Evolutionary conservation across 1,284 basidiomycete genomes (phyloP).

Genomic region (Melampsora larici-populina): DNA sequence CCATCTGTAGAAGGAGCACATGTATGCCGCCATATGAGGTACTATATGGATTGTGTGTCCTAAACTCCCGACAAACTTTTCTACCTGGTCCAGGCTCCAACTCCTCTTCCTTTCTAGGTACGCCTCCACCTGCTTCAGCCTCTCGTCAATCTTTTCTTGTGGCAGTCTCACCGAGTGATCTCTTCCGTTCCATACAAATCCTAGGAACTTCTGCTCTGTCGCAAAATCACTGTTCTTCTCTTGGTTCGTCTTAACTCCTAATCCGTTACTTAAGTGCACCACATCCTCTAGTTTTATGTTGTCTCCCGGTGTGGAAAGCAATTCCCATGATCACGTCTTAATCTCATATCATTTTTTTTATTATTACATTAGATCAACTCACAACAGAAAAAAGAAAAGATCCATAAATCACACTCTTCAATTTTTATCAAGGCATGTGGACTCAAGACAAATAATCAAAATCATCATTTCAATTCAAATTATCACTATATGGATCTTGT

Average conservation of each 20-base stretch:
- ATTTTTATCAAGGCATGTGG: too few species aligned
- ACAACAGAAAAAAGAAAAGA: too few species aligned
- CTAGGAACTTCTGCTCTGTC: too few species aligned
- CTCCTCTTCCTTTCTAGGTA: background rate
- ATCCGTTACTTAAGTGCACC: background rate
- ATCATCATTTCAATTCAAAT: too few species aligned
- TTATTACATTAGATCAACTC: too few species aligned
- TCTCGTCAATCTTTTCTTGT: background rate
- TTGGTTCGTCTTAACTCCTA: conserved; percentile 7
- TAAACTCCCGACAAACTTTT: background rate
- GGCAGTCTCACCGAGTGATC: background rate
- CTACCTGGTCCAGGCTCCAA: background rate
- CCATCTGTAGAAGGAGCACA: background rate
- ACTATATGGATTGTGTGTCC: background rate
- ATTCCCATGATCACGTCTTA: too few species aligned
- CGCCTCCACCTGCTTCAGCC: background rate
- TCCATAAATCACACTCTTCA: too few species aligned
- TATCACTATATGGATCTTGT: too few species aligned
- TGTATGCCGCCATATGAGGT: background rate
- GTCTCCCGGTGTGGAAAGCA: too few species aligned
- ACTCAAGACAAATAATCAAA: too few species aligned
- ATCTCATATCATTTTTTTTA: too few species aligned
- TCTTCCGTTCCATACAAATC: too few species aligned
- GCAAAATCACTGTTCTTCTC: background rate
- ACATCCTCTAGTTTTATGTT: background rate